Conservation (phyloP, 176 grass and related monocot genomes). For the Saccharum spontaneum region DNA sequence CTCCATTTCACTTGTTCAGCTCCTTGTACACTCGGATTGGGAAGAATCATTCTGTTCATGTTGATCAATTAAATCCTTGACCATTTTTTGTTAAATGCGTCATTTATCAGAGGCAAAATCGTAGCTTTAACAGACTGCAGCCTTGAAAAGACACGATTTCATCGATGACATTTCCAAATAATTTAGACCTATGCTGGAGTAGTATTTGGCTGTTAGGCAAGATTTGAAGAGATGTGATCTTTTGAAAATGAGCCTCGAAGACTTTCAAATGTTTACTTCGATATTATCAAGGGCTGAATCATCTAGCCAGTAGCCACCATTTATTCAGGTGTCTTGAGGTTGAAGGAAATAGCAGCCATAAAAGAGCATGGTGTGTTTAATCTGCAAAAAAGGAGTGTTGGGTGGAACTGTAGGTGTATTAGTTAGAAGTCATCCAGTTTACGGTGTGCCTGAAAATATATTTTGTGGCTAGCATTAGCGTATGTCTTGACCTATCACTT, state of each 20-base stretch:
- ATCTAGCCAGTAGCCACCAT: neutral
- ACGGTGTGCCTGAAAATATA: neutral
- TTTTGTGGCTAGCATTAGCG: conserved; percentile 7
- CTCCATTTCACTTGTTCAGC: neutral
- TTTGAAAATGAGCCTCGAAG: neutral
- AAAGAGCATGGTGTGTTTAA: neutral
- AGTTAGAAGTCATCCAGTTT: neutral
- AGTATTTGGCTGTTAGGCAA: neutral
- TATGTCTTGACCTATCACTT: neutral
- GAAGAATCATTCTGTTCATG: neutral
- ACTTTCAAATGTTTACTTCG: conserved; percentile 3
- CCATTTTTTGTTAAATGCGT: neutral
- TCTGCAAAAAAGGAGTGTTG: neutral
- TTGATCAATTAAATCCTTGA: neutral
- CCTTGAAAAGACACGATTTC: neutral
- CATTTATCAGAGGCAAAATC: neutral
- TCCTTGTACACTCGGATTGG: neutral
- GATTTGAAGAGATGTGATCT: neutral
- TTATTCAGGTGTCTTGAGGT: neutral
- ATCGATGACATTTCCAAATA: neutral
- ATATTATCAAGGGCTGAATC: neutral
- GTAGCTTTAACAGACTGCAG: neutral
- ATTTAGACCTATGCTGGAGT: neutral
- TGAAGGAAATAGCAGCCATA: conserved; percentile 10
- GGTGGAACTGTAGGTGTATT: neutral